phyloP scores from a whole-genome alignment of 2,329 filamentous ascomycete species.

The Uncinocarpus reesii region DNA sequence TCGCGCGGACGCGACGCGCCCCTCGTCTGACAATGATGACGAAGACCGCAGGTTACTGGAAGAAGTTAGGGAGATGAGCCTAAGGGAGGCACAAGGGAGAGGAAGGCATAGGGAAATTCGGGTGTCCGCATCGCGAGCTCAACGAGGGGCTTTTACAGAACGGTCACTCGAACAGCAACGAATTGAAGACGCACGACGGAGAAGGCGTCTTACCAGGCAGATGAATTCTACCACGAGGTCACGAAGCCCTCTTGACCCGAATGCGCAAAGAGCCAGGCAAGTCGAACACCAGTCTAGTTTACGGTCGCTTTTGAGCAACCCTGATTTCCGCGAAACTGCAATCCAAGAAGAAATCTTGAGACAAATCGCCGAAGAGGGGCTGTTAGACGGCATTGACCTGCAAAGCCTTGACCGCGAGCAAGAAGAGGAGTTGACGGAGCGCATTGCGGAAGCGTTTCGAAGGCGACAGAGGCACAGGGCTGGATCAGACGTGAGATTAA shows the following conservation, averaged over 20 bases:
- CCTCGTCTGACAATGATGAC: slow-evolving; percentile 43
- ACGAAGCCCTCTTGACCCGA: slow-evolving; percentile 19
- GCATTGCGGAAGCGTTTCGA: slow-evolving; percentile 80
- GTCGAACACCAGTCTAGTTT: slow-evolving; percentile 86
- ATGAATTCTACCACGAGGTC: slow-evolving; percentile 17
- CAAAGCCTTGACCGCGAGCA: slow-evolving; percentile 74
- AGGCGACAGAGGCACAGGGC: slow-evolving; percentile 49
- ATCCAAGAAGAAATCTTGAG: slow-evolving; percentile 81
- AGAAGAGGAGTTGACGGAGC: slow-evolving; percentile 81
- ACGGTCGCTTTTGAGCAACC: slow-evolving; percentile 69
- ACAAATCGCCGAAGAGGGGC: slow-evolving; percentile 77
- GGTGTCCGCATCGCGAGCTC: slow-evolving; percentile 22
- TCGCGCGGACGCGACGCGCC: neutral
- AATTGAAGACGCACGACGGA: slow-evolving; percentile 26
- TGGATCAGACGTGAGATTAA: slow-evolving; percentile 13
- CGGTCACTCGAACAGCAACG: slow-evolving; percentile 32
- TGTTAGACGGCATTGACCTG: slow-evolving; percentile 78
- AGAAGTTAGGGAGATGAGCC: slow-evolving; percentile 61
- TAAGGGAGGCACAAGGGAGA: slow-evolving; percentile 40
- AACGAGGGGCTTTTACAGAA: slow-evolving; percentile 30
- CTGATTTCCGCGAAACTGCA: slow-evolving; percentile 59
- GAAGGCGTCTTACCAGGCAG: slow-evolving; percentile 23
- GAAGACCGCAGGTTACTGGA: slow-evolving; percentile 61
- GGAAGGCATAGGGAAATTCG: slow-evolving; percentile 18
- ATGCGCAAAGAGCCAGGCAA: slow-evolving; percentile 41